Evolutionary conservation across 2,329 filamentous ascomycete genomes (phyloP).

Genomic region (Aquanectria penicillioides): DNA sequence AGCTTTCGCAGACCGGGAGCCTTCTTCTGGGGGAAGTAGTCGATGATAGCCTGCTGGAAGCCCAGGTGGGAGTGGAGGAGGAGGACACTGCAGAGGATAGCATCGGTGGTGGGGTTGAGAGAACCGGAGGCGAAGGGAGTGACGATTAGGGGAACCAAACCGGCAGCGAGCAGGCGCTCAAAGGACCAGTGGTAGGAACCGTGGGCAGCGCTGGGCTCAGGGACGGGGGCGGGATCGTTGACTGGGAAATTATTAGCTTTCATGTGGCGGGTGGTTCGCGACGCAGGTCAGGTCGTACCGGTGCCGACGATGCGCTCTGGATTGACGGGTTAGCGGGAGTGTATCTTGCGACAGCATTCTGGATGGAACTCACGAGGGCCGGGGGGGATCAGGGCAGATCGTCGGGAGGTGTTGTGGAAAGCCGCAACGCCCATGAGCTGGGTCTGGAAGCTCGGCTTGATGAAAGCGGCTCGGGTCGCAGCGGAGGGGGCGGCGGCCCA

Average conservation of each 20-base stretch:
- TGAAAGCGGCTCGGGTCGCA: slow-evolving; percentile 48
- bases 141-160: slow-evolving; percentile 85
- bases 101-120: slow-evolving; percentile 89
- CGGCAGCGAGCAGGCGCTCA: slow-evolving; percentile 84
- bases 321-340: slow-evolving; percentile 53
- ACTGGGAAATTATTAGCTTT: slow-evolving; percentile 58
- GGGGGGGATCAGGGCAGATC: slow-evolving; percentile 84
- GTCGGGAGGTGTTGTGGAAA: slow-evolving; percentile 85
- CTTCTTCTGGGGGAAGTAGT: slow-evolving; percentile 84
- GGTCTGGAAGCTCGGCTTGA: slow-evolving; percentile 42
- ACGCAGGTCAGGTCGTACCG: slow-evolving; percentile 61
- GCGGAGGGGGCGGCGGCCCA: slow-evolving; percentile 48
- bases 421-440: slow-evolving; percentile 70
- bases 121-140: slow-evolving; percentile 93
- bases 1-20: slow-evolving; percentile 73
- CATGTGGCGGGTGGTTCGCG: slow-evolving; percentile 31
- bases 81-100: slow-evolving; percentile 82
- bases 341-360: too few species aligned
- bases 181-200: slow-evolving; percentile 99
- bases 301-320: slow-evolving; percentile 80
- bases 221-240: slow-evolving; percentile 86
- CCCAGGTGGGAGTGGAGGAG: slow-evolving; percentile 96
- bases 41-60: slow-evolving; percentile 89
- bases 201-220: slow-evolving; percentile 77
- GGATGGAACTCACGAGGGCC: slow-evolving; percentile 76